Evolutionary conservation across 495 filamentous ascomycete genomes (phyloP), one percentile per base, ranked within the genome.

Genomic region (Zalerion maritima): DNA sequence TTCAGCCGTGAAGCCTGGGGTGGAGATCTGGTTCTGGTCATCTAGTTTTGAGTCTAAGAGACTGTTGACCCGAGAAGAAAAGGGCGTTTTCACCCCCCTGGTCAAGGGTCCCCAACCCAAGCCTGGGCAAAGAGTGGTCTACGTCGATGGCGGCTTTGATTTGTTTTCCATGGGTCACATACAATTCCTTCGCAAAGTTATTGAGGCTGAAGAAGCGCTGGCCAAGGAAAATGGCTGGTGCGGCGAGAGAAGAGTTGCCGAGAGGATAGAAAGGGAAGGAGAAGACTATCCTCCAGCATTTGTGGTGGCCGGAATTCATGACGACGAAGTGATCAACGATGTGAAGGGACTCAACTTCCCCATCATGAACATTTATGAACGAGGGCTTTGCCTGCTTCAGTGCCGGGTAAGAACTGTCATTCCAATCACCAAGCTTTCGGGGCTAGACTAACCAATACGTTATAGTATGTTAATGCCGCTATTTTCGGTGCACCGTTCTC

Each of bases 281-380:
- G 63, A 60, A 19, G 80, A 92, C 45, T 89, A 87, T 47, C 64
- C 68, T 0, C 81, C 84, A 0, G 75, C 72, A 11, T 99, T 80
- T 47, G 66, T 99, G 26, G 71, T 96, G 37, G 84, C 79, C 4
- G 89, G 89, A 15, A 73, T 99, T 16, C 91, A 99, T 46, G 78
- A 91, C 45, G 89, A 99, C 52, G 68, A 75, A 36, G 84, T 87
- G 23, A 89, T 99, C 47, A 96, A 96, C 52, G 52, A 74, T 41
- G 87, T 81, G 79, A 94, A 96, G 57, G 86, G 91, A 6, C 59
- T 94, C 38, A 99, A 99, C 53, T 96, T 94, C 49, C 89, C 89
- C 1, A 94, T 99, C 49, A 99, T 96, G 89, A 94, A 94, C 56
- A 83, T 96, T 21, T 92, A 85, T 43, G 89, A 99, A 63, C 75